These are phyloP conservation scores for Geranomyces variabilis DNA, from an alignment of 192 early-diverging fungal species.

Conservation along the genomic window DNA sequence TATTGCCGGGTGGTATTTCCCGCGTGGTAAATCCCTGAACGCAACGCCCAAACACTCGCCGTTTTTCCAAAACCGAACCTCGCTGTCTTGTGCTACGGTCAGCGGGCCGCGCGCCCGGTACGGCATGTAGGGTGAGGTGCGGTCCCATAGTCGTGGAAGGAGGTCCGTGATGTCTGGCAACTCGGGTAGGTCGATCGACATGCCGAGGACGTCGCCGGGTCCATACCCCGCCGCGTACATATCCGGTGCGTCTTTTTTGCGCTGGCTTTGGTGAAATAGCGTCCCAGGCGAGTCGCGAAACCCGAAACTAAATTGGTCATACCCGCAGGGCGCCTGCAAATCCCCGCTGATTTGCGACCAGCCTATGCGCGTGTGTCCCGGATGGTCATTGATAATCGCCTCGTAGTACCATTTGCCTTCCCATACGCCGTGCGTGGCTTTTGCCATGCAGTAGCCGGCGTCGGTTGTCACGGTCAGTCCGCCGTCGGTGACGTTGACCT, in stretches of 20 bases:
- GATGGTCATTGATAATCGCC: conserved; percentile 55
- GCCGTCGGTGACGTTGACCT: conserved; percentile 64
- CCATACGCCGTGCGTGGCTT: conserved; percentile 74
- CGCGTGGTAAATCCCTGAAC: conserved; percentile 64
- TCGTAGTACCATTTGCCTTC: conserved; percentile 79
- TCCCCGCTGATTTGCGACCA: conserved; percentile 80
- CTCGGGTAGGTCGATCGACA: conserved; percentile 40
- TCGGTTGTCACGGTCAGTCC: conserved; percentile 66
- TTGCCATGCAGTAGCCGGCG: conserved; percentile 75
- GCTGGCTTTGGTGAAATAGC: conserved; percentile 61
- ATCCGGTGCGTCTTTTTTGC: conserved; percentile 3
- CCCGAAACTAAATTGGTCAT: conserved; percentile 73
- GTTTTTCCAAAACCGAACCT: conserved; percentile 70
- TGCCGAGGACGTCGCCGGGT: conserved; percentile 44
- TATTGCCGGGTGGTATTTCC: conserved; percentile 78
- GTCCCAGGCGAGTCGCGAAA: conserved; percentile 69
- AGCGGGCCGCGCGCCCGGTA: conserved; percentile 37
- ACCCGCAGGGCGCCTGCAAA: conserved; percentile 76
- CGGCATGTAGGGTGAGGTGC: conserved; percentile 30
- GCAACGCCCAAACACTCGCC: conserved; percentile 67
- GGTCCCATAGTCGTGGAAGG: conserved; percentile 42
- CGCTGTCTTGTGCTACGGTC: conserved; percentile 49
- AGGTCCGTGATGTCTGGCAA: conserved; percentile 27
- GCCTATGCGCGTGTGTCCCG: conserved; percentile 64
- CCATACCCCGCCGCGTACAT: conserved; percentile 44